These are phyloP conservation scores for Geopyxis carbonaria DNA, from an alignment of 495 filamentous ascomycete species.

Conservation along the genomic window DNA sequence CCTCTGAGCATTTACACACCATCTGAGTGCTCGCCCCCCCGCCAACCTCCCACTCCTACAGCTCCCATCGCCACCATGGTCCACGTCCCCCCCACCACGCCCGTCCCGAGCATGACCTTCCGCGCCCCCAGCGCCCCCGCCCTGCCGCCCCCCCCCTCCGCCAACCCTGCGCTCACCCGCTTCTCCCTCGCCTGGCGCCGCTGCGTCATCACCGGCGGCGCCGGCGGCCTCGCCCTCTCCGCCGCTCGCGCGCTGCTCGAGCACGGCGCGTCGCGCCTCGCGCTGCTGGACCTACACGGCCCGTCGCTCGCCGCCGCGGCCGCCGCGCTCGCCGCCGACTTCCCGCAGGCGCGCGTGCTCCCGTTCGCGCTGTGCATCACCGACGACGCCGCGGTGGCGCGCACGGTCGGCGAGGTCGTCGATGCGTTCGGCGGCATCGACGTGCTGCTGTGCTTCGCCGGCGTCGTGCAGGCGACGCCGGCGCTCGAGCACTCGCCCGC, in stretches of 20 bases:
- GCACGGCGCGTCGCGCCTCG: slow-evolving; percentile 43
- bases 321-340: slow-evolving; percentile 31
- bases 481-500: slow-evolving; percentile 37
- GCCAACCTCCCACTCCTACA: too few relatives aligned
- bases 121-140: too few relatives aligned
- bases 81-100: too few relatives aligned
- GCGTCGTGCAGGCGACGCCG: slow-evolving; percentile 43
- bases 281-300: slow-evolving; percentile 43
- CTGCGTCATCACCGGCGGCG: slow-evolving; percentile 52
- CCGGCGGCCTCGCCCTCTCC: slow-evolving; percentile 46
- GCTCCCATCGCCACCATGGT: too few relatives aligned
- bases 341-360: slow-evolving; percentile 35
- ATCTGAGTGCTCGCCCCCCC: too few relatives aligned
- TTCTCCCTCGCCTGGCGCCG: too few relatives aligned
- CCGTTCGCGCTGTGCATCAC: slow-evolving; percentile 43
- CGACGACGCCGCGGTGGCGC: slow-evolving; percentile 31
- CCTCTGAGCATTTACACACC: too few relatives aligned
- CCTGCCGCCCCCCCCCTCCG: too few relatives aligned
- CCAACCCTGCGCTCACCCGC: too few relatives aligned
- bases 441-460: slow-evolving; percentile 48
- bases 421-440: slow-evolving; percentile 36
- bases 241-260: slow-evolving; percentile 50
- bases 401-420: slow-evolving; percentile 29
- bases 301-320: slow-evolving; percentile 26
- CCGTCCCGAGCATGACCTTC: too few relatives aligned